Percentiles rank a stretch among this genome's conserved stretches.
Evolutionary conservation across 1,284 basidiomycete species (phyloP).

Genomic region (Pseudozyma pruni): DNA sequence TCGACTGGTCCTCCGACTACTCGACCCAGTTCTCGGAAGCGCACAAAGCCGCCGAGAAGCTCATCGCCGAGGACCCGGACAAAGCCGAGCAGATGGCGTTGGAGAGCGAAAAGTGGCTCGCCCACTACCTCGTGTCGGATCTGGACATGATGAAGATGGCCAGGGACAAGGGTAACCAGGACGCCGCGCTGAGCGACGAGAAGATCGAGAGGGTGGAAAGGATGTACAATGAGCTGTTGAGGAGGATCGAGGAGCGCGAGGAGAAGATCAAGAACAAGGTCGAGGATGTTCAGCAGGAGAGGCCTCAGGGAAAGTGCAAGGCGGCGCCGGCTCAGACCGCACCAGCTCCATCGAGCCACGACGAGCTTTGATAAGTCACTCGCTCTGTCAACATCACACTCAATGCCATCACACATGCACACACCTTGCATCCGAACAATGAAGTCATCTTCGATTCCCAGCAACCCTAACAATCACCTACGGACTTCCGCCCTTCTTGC

Average conservation of each 20-base stretch:
- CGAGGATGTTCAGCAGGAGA: background rate
- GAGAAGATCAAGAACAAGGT: constrained; percentile 7
- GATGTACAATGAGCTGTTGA: constrained; percentile 40
- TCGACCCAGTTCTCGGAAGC: constrained; percentile 46
- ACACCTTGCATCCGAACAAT: background rate
- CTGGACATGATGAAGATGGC: constrained; percentile 51
- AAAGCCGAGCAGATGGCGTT: constrained; percentile 53
- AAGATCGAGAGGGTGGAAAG: constrained; percentile 41
- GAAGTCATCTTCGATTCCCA: no score
- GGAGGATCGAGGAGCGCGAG: constrained; percentile 33
- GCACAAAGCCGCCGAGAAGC: constrained; percentile 43
- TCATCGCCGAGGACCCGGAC: constrained; percentile 42
- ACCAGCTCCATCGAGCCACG: no score
- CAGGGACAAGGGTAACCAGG: constrained; percentile 27
- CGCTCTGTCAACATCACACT: background rate
- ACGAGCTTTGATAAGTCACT: constrained; percentile 19
- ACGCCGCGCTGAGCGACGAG: constrained; percentile 25
- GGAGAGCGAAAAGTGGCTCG: constrained; percentile 56
- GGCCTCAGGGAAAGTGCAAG: background rate
- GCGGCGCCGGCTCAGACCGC: no score
- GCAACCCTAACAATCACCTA: no score
- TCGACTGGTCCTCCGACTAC: constrained; percentile 53
- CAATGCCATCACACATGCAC: background rate
- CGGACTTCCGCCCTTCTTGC: constrained; percentile 29
- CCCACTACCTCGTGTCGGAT: constrained; percentile 50